A percentile compares a stretch with the other conserved stretches of the same genome.
Conservation (phyloP, 2,329 filamentous ascomycete genomes). For the Fusarium clavum region DNA sequence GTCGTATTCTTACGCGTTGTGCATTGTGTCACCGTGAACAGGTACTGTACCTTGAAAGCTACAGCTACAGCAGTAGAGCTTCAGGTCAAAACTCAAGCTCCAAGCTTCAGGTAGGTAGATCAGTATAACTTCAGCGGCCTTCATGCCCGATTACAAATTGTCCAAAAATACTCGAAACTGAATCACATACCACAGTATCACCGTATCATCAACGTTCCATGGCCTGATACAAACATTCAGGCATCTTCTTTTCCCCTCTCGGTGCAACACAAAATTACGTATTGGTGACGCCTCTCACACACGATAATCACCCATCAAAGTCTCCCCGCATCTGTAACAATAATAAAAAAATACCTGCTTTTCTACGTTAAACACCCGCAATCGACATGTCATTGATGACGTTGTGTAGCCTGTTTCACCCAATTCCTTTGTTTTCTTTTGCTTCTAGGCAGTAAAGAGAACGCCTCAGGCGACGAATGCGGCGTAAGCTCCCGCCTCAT, state of each 20-base stretch:
- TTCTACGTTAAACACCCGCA: constrained; percentile 20
- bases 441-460: neutral
- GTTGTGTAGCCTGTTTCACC: constrained; percentile 22
- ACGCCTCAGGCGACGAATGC: constrained; percentile 32
- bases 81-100: constrained; percentile 2
- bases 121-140: neutral
- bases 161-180: neutral
- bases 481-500: constrained; percentile 24
- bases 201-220: neutral
- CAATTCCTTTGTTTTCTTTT: constrained; percentile 3
- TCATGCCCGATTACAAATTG: neutral
- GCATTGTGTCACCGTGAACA: constrained; percentile 1
- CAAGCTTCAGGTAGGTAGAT: neutral
- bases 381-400: constrained; percentile 48
- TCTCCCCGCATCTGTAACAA: constrained; percentile 29
- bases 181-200: neutral
- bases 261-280: constrained; percentile 40
- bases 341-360: constrained; percentile 40
- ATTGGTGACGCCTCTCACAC: constrained; percentile 39
- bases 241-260: neutral
- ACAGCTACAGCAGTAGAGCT: neutral
- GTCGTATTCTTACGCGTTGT: constrained; percentile 4
- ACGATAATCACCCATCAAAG: constrained; percentile 5
- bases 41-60: neutral
- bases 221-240: constrained; percentile 4